These are phyloP conservation scores for Gloeophyllum trabeum DNA, from an alignment of 768 basidiomycete species.

Conservation along the genomic window DNA sequence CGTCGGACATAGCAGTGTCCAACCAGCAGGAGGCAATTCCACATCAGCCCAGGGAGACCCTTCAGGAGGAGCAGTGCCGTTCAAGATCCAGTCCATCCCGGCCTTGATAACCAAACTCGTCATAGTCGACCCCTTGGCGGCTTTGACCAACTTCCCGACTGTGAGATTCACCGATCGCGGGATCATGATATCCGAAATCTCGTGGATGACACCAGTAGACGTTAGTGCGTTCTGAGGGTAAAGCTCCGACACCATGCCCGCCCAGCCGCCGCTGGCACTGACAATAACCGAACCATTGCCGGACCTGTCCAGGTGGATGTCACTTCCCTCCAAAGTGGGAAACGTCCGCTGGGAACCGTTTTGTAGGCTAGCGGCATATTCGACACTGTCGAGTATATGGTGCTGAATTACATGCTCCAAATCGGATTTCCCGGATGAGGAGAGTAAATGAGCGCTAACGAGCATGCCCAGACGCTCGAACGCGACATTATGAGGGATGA, in stretches of 20 bases:
- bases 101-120: constrained; percentile 70
- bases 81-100: constrained; percentile 83
- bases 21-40: constrained; percentile 41
- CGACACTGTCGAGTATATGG: constrained; percentile 66
- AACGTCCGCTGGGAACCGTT: constrained; percentile 65
- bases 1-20: constrained; percentile 86
- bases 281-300: constrained; percentile 35
- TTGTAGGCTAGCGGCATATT: constrained; percentile 53
- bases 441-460: constrained; percentile 77
- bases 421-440: constrained; percentile 68
- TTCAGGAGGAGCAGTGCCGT: constrained; percentile 72
- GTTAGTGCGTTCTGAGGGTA: constrained; percentile 65
- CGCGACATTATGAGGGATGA: constrained; percentile 85
- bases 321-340: constrained; percentile 76
- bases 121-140: constrained; percentile 87
- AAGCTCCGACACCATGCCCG: constrained; percentile 51
- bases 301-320: constrained; percentile 56
- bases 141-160: constrained; percentile 81
- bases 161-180: constrained; percentile 83
- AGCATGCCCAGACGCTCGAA: constrained; percentile 79
- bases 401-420: constrained; percentile 80
- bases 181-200: constrained; percentile 74
- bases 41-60: constrained; percentile 53
- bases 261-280: constrained; percentile 70
- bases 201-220: constrained; percentile 83